Evolutionary conservation across 2,329 filamentous ascomycete species (phyloP).

Genomic region (Alternaria burnsii): DNA sequence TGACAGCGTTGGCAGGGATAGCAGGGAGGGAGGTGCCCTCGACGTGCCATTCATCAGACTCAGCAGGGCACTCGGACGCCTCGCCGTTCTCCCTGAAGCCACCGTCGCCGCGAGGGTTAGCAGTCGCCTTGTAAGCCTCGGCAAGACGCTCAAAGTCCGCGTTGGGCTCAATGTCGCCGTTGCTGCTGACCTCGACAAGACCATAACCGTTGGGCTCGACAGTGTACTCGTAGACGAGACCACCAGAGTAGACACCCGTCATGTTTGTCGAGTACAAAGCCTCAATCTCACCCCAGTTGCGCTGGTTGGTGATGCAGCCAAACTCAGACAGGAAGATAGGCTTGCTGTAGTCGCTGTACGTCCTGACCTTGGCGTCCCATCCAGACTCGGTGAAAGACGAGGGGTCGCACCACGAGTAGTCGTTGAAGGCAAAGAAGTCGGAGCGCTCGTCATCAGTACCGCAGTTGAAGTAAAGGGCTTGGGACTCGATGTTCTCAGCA

Average conservation of each 20-base stretch:
- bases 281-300: conserved; percentile 80
- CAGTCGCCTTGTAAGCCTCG: conserved; percentile 59
- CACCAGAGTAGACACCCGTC: conserved; percentile 91
- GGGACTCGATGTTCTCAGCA: conserved; percentile 82
- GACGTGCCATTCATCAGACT: conserved; percentile 66
- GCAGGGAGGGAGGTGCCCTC: conserved; percentile 60
- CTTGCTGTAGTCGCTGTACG: conserved; percentile 48
- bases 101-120: conserved; percentile 64
- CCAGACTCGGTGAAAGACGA: conserved; percentile 73
- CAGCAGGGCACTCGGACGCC: conserved; percentile 63
- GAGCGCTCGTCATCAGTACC: conserved; percentile 83
- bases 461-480: conserved; percentile 93
- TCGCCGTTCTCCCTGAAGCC: conserved; percentile 64
- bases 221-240: conserved; percentile 94
- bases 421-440: conserved; percentile 90
- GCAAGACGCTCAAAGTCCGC: conserved; percentile 69
- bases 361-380: conserved; percentile 68
- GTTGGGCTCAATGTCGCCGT: conserved; percentile 64
- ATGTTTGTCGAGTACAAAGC: conserved; percentile 84
- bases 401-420: conserved; percentile 76
- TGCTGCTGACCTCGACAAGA: conserved; percentile 70
- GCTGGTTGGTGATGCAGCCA: conserved; percentile 83
- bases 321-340: conserved; percentile 89
- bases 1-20: conserved; percentile 63
- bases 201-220: conserved; percentile 73